phyloP scores from a whole-genome alignment of 2,329 filamentous ascomycete species.

The Diatrype stigma region DNA sequence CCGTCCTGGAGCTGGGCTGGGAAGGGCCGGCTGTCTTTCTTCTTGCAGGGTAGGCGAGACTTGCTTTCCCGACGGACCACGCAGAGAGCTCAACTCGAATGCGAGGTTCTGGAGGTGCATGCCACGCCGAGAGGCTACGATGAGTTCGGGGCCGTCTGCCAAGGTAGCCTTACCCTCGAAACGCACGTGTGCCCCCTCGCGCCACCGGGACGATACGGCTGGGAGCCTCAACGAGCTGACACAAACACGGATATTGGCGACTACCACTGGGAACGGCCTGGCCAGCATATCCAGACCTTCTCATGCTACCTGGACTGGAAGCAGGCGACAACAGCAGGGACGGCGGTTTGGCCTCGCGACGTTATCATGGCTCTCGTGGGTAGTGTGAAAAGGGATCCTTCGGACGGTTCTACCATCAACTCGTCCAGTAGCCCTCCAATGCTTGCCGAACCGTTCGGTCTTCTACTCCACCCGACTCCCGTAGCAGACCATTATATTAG shows the following conservation, averaged over 20 bases:
- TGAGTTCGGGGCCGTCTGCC: neutral
- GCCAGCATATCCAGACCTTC: neutral
- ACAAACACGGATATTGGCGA: neutral
- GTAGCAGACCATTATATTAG: neutral
- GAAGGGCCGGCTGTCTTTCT: neutral
- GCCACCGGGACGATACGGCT: neutral
- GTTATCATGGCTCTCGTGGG: neutral
- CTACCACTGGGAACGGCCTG: neutral
- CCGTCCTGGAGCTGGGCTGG: neutral
- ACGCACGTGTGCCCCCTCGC: neutral
- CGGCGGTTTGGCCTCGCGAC: neutral
- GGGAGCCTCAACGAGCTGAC: neutral
- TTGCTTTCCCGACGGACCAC: neutral
- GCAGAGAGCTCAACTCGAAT: neutral
- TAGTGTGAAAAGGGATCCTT: neutral
- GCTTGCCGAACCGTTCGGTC: neutral
- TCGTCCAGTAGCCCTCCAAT: neutral
- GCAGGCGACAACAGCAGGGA: neutral
- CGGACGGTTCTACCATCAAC: neutral
- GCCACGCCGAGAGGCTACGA: neutral
- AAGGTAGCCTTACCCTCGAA: neutral
- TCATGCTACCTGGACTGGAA: neutral
- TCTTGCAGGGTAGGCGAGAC: neutral
- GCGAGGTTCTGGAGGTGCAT: neutral
- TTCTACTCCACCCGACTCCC: neutral